Percentiles rank a stretch among this genome's conserved stretches.
Evolutionary conservation across 208 protist species (phyloP).

Genomic region (Acanthamoeba castellanii): DNA sequence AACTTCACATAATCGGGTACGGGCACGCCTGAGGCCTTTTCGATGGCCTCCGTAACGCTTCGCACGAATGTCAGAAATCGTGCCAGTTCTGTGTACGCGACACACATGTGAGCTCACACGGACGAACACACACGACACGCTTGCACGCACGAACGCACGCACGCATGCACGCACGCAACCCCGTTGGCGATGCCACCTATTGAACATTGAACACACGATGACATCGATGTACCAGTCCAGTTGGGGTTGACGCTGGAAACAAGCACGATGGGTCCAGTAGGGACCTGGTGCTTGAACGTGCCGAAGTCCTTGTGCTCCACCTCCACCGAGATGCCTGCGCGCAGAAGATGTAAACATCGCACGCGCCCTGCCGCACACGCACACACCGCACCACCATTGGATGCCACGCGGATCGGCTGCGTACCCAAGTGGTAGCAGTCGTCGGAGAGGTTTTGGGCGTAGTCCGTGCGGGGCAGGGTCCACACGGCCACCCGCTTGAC

Average conservation of each 20-base stretch:
- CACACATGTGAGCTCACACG: too few relatives aligned
- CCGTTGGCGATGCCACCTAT: not conserved
- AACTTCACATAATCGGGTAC: conserved; percentile 29
- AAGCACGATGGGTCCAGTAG: not conserved
- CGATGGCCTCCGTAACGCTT: not conserved
- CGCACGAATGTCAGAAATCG: conserved; percentile 45
- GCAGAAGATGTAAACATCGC: not conserved
- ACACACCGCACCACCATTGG: not conserved
- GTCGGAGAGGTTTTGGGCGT: conserved; percentile 25
- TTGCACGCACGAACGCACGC: not conserved
- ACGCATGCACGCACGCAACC: not conserved
- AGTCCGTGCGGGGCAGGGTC: conserved; percentile 29
- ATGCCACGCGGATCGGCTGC: not conserved
- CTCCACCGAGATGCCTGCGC: conserved; percentile 34
- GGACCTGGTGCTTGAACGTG: conserved; percentile 48
- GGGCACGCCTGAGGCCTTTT: not conserved
- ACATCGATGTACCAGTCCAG: not conserved
- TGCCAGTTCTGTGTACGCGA: not conserved
- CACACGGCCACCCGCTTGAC: conserved; percentile 9
- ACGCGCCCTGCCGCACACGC: not conserved
- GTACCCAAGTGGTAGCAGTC: conserved; percentile 61
- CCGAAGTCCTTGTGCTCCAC: conserved; percentile 46
- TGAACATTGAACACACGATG: not conserved
- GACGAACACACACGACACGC: not conserved
- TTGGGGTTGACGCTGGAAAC: not conserved